Conservation (phyloP, 169 alveolate species). For the Blepharisma undulans region DNA sequence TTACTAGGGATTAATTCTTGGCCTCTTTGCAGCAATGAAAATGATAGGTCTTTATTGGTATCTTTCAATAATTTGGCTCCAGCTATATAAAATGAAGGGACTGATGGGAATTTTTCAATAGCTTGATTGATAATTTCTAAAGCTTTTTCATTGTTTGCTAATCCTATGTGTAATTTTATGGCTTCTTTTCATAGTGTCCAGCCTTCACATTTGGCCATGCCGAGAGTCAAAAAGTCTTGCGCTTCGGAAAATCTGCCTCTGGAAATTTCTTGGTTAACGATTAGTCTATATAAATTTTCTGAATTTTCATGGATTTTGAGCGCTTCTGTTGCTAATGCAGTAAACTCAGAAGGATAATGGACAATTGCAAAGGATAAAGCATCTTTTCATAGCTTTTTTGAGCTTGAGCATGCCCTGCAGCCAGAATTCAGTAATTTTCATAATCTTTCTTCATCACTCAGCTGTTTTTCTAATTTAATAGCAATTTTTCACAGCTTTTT, state of each 20-base stretch:
- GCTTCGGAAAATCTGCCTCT: constrained; percentile 48
- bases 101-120: background rate
- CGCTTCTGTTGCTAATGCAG: constrained; percentile 25
- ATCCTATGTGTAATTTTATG: background rate
- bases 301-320: constrained; percentile 45
- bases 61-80: constrained; percentile 79
- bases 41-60: constrained; percentile 91
- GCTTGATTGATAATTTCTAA: background rate
- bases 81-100: background rate
- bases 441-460: constrained; percentile 86
- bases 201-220: background rate
- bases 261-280: constrained; percentile 54
- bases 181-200: background rate
- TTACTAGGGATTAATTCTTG: background rate
- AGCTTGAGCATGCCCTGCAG: background rate
- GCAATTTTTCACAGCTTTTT: constrained; percentile 92
- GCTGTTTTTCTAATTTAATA: constrained; percentile 94
- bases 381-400: constrained; percentile 33
- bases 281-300: constrained; percentile 42
- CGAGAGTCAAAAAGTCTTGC: constrained; percentile 4
- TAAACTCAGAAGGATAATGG: background rate
- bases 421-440: constrained; percentile 64
- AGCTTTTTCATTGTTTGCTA: background rate
- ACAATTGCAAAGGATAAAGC: background rate
- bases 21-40: constrained; percentile 74